Conservation (phyloP, 495 filamentous ascomycete species). For the Lichina pygmaea region DNA sequence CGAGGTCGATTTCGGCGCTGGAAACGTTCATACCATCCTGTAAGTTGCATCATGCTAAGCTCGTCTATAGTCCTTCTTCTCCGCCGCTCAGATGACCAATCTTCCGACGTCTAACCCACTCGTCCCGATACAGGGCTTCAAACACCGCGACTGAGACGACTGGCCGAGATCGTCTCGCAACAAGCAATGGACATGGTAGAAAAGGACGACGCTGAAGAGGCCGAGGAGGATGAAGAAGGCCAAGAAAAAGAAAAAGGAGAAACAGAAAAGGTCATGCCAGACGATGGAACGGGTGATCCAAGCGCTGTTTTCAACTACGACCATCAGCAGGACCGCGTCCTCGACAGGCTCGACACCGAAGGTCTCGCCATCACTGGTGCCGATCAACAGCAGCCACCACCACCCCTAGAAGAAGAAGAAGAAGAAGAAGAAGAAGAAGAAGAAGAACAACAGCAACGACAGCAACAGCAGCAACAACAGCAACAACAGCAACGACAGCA, state of each 20-base stretch:
- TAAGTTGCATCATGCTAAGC: constrained; percentile 18
- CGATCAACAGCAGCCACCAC: background rate
- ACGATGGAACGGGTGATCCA: background rate
- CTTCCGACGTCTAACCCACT: background rate
- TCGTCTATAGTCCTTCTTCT: background rate
- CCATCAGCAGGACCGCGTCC: background rate
- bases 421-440: too few relatives aligned
- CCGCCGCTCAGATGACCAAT: background rate
- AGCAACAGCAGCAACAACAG: too few relatives aligned
- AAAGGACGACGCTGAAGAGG: constrained; percentile 33
- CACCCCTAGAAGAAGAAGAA: too few relatives aligned
- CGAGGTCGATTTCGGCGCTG: constrained; percentile 77
- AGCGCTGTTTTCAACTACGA: background rate
- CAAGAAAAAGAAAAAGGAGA: background rate
- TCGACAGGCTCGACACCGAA: background rate
- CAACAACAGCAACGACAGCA: too few relatives aligned
- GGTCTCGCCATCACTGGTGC: constrained; percentile 8
- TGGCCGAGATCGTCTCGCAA: constrained; percentile 91
- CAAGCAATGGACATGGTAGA: constrained; percentile 89
- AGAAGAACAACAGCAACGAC: too few relatives aligned
- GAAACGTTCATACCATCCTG: constrained; percentile 96
- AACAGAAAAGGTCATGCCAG: background rate
- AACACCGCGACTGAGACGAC: constrained; percentile 75
- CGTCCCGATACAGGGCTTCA: constrained; percentile 40
- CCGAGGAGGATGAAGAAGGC: constrained; percentile 19